Base-by-base conservation (phyloP, 1,284 basidiomycete species). In the Naganishia sp. region DNA sequence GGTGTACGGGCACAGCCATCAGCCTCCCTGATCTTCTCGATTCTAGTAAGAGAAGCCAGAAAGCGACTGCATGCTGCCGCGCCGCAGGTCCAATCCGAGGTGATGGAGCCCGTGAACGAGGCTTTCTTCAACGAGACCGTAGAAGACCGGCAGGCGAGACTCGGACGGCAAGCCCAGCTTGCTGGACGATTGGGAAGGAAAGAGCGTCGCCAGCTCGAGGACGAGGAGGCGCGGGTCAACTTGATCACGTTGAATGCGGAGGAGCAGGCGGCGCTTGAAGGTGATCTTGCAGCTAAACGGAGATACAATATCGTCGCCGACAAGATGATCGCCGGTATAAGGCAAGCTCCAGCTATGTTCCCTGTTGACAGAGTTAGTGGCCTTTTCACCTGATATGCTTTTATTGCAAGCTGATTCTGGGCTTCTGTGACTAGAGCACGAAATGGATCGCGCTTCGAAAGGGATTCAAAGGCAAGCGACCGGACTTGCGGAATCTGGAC, bases 321-420 rank as follows among this genome's bases (percentile, higher is more conserved):
- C 71, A 89, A 87, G 67, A 82, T 98, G 56, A 84, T 96, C 17
- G 92, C 96, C 70, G 88, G 87, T 73, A 97, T 94, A 80, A 83
- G 94, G 54, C 87, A 92, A 79, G 94, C 92, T 11, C 84, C 88
- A 71, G 86, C 87, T 67, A 77, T 97, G 69, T 97, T 95, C 74
- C 83, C 88, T 69, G 87, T 88, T 9, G 87, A 87, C 47, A 80
- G 88, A 71, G 91, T 92, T 67, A 69, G 86, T 74, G 23, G 17
- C 39, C 47, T 6, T 2, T 43, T 2, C 35, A 9, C 18, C 18
- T 5, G 15, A 41, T 17, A 10, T 11, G 18, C 31, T 18, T 13
- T 3, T 10, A n/a, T 10, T 28, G 23, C 21, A 23, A 23, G 51
- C 28, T 25, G 13, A 50, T 21, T n/a, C 32, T 6, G 25, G 1